Conservation (phyloP, 2,329 filamentous ascomycete species). For the Ophiostoma perfectum region DNA sequence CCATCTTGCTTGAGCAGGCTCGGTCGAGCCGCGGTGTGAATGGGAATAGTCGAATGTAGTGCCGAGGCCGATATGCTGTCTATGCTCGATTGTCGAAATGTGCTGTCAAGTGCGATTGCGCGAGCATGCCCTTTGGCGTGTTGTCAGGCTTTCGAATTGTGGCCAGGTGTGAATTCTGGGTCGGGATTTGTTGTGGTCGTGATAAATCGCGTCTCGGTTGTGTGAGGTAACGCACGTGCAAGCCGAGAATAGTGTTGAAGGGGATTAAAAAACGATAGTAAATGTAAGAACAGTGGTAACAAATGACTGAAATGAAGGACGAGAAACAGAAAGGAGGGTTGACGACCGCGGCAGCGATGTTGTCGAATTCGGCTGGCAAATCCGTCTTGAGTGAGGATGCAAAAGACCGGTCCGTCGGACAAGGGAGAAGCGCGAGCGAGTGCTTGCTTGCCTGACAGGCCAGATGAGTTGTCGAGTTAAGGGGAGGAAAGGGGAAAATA, state of each 20-base stretch:
- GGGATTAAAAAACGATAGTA: slow-evolving; percentile 8
- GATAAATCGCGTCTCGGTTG: not conserved
- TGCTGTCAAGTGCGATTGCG: not conserved
- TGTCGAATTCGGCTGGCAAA: slow-evolving; percentile 4
- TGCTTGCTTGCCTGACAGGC: slow-evolving; percentile 10
- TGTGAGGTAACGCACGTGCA: not conserved
- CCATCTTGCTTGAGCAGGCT: slow-evolving; percentile 21
- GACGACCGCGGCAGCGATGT: not conserved
- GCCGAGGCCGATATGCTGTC: not conserved
- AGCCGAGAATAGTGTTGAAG: not conserved
- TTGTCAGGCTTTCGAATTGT: not conserved
- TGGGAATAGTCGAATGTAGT: not conserved
- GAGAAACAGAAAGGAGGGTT: not conserved
- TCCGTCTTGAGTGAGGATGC: not conserved
- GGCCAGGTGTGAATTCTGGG: not conserved
- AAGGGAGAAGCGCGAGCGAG: slow-evolving; percentile 16
- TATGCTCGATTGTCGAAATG: not conserved
- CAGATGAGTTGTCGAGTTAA: slow-evolving; percentile 1
- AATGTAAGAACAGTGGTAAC: not conserved
- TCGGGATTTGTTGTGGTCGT: not conserved
- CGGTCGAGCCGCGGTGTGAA: slow-evolving; percentile 16
- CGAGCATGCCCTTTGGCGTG: not conserved
- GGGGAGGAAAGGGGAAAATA: slow-evolving; percentile 18
- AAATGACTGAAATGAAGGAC: not conserved
- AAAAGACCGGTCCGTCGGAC: not conserved